Evolutionary conservation across 2,329 filamentous ascomycete species (phyloP).

Genomic region (Diaporthe sp.): DNA sequence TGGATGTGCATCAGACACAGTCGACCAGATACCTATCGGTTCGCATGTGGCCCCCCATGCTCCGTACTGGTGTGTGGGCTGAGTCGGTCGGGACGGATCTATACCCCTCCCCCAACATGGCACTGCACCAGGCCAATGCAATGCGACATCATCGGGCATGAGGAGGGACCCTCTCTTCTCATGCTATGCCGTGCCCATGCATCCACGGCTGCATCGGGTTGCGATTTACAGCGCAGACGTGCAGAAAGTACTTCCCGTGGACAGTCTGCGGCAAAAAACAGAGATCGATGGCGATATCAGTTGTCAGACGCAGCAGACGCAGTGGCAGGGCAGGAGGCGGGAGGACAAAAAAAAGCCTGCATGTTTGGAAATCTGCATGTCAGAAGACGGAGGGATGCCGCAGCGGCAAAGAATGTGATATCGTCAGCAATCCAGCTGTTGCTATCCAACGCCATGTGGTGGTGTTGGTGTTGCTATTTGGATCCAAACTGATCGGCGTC

Average conservation of each 20-base stretch:
- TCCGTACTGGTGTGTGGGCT: slow-evolving; percentile 1
- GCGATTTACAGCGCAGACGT: slow-evolving; percentile 7
- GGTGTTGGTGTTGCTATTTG: slow-evolving; percentile 20
- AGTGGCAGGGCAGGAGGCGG: too few species aligned
- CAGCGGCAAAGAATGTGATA: neutral
- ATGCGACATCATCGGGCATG: slow-evolving; percentile 35
- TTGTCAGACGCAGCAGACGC: too few species aligned
- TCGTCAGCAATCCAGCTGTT: slow-evolving; percentile 25
- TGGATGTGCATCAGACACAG: neutral
- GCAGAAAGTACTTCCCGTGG: neutral
- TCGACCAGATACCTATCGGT: neutral
- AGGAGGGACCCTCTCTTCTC: neutral
- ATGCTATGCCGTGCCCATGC: neutral
- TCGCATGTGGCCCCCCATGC: neutral
- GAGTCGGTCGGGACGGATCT: slow-evolving; percentile 29
- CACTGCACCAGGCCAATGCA: slow-evolving; percentile 16
- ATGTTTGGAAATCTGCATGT: slow-evolving; percentile 13
- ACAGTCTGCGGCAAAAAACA: neutral
- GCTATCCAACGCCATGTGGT: neutral
- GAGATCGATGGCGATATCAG: neutral
- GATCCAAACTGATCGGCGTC: slow-evolving; percentile 3
- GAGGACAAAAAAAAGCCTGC: neutral
- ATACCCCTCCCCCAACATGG: slow-evolving; percentile 8
- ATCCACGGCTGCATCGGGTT: neutral
- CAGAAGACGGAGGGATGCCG: slow-evolving; percentile 11